A percentile compares a stretch with the other conserved stretches of the same genome.
Conservation (phyloP, 352 stramenopile genomes). For the Phytophthora podocarpi region DNA sequence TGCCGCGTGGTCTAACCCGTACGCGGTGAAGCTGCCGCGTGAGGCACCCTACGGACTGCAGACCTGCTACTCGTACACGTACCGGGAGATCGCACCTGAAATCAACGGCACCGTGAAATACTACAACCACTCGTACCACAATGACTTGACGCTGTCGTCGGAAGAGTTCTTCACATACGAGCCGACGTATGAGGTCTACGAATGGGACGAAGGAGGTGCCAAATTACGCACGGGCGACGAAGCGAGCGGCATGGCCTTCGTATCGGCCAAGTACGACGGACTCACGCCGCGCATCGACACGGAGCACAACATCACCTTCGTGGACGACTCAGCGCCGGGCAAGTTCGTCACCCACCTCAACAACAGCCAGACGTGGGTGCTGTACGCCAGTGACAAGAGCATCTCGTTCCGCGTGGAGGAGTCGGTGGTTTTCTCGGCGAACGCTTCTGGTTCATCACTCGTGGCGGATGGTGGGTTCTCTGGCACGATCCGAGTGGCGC, state of each 20-base stretch:
- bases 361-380: conserved; percentile 80
- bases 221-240: conserved; percentile 59
- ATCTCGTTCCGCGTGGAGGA: conserved; percentile 49
- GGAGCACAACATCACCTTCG: conserved; percentile 51
- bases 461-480: conserved; percentile 46
- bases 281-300: conserved; percentile 60
- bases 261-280: conserved; percentile 62
- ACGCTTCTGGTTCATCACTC: conserved; percentile 43
- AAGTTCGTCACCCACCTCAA: conserved; percentile 67
- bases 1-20: conserved; percentile 71
- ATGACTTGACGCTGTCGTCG: conserved; percentile 71
- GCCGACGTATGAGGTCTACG: conserved; percentile 64
- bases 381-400: conserved; percentile 57
- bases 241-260: conserved; percentile 79
- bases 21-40: conserved; percentile 58
- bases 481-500: conserved; percentile 59
- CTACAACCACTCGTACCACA: conserved; percentile 65
- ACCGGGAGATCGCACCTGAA: conserved; percentile 46
- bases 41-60: conserved; percentile 57
- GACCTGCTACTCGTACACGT: conserved; percentile 66
- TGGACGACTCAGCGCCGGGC: conserved; percentile 41
- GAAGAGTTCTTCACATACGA: conserved; percentile 54
- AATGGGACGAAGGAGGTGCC: conserved; percentile 67
- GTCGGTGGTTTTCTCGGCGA: conserved; percentile 38
- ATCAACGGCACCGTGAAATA: conserved; percentile 60